Percentiles rank a stretch among this genome's conserved stretches.
Evolutionary conservation across 352 stramenopile genomes (phyloP).

Genomic region (Phytophthora meadii): DNA sequence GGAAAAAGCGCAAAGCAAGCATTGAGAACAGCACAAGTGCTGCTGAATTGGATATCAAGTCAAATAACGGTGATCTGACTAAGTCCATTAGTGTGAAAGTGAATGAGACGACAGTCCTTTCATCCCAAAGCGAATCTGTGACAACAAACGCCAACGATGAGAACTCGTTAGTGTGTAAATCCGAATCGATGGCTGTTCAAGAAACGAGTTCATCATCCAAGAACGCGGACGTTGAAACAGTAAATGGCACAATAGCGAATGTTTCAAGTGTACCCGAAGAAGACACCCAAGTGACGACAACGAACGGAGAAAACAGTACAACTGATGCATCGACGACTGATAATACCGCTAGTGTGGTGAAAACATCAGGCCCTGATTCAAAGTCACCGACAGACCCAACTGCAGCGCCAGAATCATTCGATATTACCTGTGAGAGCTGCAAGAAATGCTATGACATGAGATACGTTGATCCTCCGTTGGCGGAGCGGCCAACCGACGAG

Average conservation of each 20-base stretch:
- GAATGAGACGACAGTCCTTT: constrained; percentile 5
- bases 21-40: constrained; percentile 6
- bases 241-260: not conserved
- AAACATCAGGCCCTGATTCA: constrained; percentile 12
- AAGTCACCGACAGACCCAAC: constrained; percentile 34
- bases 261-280: constrained; percentile 1
- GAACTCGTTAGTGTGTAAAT: not conserved
- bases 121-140: constrained; percentile 1
- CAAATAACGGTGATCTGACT: not conserved
- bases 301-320: not conserved
- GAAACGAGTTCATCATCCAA: not conserved
- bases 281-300: constrained; percentile 2
- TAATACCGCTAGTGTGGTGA: constrained; percentile 3
- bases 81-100: constrained; percentile 1
- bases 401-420: constrained; percentile 57
- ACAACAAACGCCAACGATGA: constrained; percentile 5
- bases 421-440: constrained; percentile 83
- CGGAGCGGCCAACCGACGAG: constrained; percentile 74
- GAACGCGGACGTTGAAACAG: constrained; percentile 8
- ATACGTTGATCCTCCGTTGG: constrained; percentile 82
- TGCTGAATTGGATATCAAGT: constrained; percentile 1
- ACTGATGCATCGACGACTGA: constrained; percentile 5
- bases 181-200: constrained; percentile 8
- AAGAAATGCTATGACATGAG: constrained; percentile 86
- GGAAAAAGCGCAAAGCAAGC: constrained; percentile 32